Evolutionary conservation across 2,329 filamentous ascomycete genomes (phyloP), one percentile per base, ranked within the genome.

Genomic region (Aureobasidium sp.): DNA sequence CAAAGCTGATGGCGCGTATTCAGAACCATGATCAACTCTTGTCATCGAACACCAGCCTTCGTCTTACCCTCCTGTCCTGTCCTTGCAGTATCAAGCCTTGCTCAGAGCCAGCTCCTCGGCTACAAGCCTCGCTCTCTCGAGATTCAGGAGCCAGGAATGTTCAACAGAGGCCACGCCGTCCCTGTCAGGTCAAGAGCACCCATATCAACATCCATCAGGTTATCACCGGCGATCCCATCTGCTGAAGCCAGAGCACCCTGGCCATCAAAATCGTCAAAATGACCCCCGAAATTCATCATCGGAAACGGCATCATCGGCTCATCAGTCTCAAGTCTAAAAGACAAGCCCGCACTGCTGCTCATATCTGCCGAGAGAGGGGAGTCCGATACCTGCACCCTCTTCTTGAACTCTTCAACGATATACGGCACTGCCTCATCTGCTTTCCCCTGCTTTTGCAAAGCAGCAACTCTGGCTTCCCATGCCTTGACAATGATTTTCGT

Each of bases 401-500:
- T 58, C 41, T n/a, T 15, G 15, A 58, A 47, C 32, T 58, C 55
- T 6, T 6, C 2, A 5, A 58, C 55, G 15, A 58, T 58, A n/a
- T 36, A 58, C 1, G 55, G 55, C 8, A 34, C 29, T 36, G 29
- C 20, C 13, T 34, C 29, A 5, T 44, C 27, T 3, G 27, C 2
- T 3, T 27, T 9, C 1, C 23, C 36, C 15, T n/a, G 27, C 13
- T 26, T 36, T 6, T 23, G 12, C n/a, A 47, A 13, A 10, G 42
- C 55, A 3, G n/a, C 17, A n/a, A 39, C 44, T n/a, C 56, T 48
- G 2, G 81, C 82, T 47, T 82, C 80, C 85, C 85, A 88, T 0
- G 84, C 84, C 67, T 84, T 86, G 62, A 87, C 72, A 44, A 88
- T 82, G 20, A 83, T 77, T 23, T 76, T 76, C 1, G 81, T 80